These are phyloP conservation scores for Marasmius tenuissimus DNA, from an alignment of 1,284 basidiomycete genomes.

Conservation along the genomic window DNA sequence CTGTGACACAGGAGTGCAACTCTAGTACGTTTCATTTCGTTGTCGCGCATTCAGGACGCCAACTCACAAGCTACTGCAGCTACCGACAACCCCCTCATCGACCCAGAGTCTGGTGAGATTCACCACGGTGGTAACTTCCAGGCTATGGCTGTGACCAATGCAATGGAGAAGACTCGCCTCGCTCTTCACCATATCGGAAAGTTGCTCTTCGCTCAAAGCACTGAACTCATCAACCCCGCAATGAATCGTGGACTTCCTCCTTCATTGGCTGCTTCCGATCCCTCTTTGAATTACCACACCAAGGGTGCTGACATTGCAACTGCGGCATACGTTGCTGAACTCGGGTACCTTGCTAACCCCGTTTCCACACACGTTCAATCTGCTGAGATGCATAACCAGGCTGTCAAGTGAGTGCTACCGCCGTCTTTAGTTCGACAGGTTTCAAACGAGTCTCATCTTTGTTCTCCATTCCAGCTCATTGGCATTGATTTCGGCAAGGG, in stretches of 20 bases:
- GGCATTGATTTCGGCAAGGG: slow-evolving; percentile 78
- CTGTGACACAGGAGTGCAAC: slow-evolving; percentile 80
- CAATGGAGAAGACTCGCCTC: slow-evolving; percentile 86
- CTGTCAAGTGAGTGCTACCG: slow-evolving; percentile 64
- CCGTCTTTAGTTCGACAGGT: slow-evolving; percentile 13
- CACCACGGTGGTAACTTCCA: slow-evolving; percentile 90
- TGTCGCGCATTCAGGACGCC: slow-evolving; percentile 3
- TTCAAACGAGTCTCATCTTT: slow-evolving; percentile 7
- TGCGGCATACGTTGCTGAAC: slow-evolving; percentile 79
- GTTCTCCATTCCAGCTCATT: slow-evolving; percentile 54
- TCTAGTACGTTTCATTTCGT: slow-evolving; percentile 60
- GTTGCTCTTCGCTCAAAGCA: slow-evolving; percentile 80
- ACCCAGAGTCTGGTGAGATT: slow-evolving; percentile 62
- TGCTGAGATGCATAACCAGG: slow-evolving; percentile 88
- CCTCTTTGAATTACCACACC: slow-evolving; percentile 78
- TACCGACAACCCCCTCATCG: slow-evolving; percentile 76
- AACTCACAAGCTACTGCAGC: slow-evolving; percentile 35
- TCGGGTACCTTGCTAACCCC: slow-evolving; percentile 81
- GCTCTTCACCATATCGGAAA: slow-evolving; percentile 82
- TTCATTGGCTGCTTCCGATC: slow-evolving; percentile 77
- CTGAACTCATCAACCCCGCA: slow-evolving; percentile 77
- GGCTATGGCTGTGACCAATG: slow-evolving; percentile 83
- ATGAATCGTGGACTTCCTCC: slow-evolving; percentile 86
- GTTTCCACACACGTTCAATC: slow-evolving; percentile 85
- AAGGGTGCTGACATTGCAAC: slow-evolving; percentile 87